These are phyloP conservation scores for Epichloe festucae DNA, from an alignment of 2,329 filamentous ascomycete species.

Conservation along the genomic window DNA sequence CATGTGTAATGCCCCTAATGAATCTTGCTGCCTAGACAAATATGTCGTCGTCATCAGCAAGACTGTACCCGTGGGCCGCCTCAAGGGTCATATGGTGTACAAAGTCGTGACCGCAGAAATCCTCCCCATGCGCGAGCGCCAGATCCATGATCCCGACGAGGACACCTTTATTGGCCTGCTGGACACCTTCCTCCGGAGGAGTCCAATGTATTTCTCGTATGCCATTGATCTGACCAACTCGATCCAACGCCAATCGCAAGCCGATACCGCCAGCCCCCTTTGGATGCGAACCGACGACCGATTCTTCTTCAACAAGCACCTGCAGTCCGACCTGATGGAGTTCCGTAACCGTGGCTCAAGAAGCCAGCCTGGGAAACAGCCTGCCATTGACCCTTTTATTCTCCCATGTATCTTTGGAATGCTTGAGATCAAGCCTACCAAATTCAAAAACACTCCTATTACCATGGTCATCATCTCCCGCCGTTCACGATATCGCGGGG, in stretches of 20 bases:
- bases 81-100: constrained; percentile 95
- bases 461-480: constrained; percentile 82
- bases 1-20: neutral
- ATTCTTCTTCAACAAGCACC: constrained; percentile 97
- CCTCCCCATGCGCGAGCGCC: constrained; percentile 81
- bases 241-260: constrained; percentile 83
- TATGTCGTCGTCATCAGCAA: constrained; percentile 97
- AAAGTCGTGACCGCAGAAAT: constrained; percentile 85
- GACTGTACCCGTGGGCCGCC: constrained; percentile 73
- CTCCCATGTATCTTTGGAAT: constrained; percentile 94
- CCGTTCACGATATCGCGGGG: constrained; percentile 74
- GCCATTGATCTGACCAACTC: constrained; percentile 92
- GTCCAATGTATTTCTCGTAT: constrained; percentile 97
- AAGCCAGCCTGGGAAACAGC: constrained; percentile 55
- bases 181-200: constrained; percentile 66
- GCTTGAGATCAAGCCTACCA: constrained; percentile 78
- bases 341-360: constrained; percentile 56
- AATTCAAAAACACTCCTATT: constrained; percentile 70
- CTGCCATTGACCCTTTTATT: constrained; percentile 78
- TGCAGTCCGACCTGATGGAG: constrained; percentile 83
- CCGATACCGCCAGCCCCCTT: constrained; percentile 57
- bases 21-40: constrained; percentile 46
- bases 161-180: constrained; percentile 78
- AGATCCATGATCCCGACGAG: constrained; percentile 85
- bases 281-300: constrained; percentile 93